Evolutionary conservation across 116 monocot genomes (phyloP).

Genomic region (Dioscorea cayenensis): DNA sequence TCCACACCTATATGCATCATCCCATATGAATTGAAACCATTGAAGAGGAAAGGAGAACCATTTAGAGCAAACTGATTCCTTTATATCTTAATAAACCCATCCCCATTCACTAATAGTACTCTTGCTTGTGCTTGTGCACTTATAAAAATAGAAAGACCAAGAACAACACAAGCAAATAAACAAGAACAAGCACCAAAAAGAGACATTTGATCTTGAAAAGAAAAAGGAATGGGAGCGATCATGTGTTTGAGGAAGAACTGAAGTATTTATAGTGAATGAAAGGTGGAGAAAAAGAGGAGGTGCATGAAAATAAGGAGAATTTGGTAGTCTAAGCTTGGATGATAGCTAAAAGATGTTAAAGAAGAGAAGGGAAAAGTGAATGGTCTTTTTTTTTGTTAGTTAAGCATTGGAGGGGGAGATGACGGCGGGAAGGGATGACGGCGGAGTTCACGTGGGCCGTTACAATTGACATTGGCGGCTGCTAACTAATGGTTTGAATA

Average conservation of each 20-base stretch:
- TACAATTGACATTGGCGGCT: not conserved
- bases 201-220: too few species aligned
- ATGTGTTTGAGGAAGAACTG: not conserved
- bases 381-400: not conserved
- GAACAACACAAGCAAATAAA: too few species aligned
- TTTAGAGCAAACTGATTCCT: constrained; percentile 21
- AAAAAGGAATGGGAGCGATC: not conserved
- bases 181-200: too few species aligned
- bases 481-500: not conserved
- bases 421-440: not conserved
- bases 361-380: too few species aligned
- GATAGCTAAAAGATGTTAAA: not conserved
- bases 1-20: constrained; percentile 32
- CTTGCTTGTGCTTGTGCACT: too few species aligned
- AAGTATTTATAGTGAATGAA: not conserved
- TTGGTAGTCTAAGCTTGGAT: not conserved
- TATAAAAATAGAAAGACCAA: too few species aligned
- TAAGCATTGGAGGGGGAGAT: not conserved
- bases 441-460: not conserved
- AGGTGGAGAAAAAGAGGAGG: not conserved
- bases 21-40: constrained; percentile 51
- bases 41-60: constrained; percentile 39
- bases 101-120: not conserved
- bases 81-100: constrained; percentile 12
- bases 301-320: not conserved